phyloP scores from a whole-genome alignment of 2,329 filamentous ascomycete species.

The Nannizzia gypsea region DNA sequence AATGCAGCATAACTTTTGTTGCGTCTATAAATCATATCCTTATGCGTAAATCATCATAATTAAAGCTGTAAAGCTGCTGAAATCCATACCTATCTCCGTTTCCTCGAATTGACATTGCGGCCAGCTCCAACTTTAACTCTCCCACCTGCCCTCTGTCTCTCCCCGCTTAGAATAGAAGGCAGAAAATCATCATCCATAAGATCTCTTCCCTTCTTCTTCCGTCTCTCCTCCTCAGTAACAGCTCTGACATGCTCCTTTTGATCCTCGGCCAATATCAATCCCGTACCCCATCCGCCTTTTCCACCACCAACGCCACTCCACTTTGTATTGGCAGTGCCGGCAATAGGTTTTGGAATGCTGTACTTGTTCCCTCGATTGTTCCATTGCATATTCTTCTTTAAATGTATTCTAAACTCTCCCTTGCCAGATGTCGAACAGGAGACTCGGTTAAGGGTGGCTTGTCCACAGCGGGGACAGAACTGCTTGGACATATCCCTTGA shows the following conservation, averaged over 20 bases:
- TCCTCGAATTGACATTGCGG: constrained; percentile 69
- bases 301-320: constrained; percentile 56
- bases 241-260: constrained; percentile 80
- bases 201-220: constrained; percentile 54
- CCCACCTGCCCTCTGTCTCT: constrained; percentile 53
- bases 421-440: constrained; percentile 71
- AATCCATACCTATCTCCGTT: constrained; percentile 28
- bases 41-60: background rate
- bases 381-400: constrained; percentile 93
- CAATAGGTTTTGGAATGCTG: constrained; percentile 80
- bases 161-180: constrained; percentile 71
- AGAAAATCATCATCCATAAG: constrained; percentile 93
- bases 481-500: constrained; percentile 76
- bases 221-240: constrained; percentile 50
- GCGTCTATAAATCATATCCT: constrained; percentile 8
- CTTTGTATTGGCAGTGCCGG: constrained; percentile 70
- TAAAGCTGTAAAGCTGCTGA: background rate
- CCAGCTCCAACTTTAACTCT: constrained; percentile 75
- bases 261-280: constrained; percentile 79
- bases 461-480: constrained; percentile 86
- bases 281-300: constrained; percentile 73
- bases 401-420: constrained; percentile 71
- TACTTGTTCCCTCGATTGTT: constrained; percentile 87
- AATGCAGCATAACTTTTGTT: background rate
- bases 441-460: constrained; percentile 71